Evolutionary conservation across 73 alveolate genomes (phyloP).

Genomic region (Tetrahymena thermophila): DNA sequence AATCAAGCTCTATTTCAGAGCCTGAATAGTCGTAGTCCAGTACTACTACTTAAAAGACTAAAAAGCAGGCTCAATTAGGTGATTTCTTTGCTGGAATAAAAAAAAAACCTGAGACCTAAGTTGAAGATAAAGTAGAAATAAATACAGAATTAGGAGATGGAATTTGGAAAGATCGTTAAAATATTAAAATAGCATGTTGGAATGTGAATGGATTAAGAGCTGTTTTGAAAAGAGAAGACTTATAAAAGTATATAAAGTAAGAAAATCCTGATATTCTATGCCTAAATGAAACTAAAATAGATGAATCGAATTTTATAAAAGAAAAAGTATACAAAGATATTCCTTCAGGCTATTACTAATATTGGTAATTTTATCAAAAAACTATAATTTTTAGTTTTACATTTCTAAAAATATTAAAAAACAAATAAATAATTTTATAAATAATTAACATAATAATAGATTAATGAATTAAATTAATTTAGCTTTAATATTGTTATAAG

Average conservation of each 20-base stretch:
- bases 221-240: slow-evolving; percentile 18
- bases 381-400: background rate
- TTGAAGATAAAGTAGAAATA: background rate
- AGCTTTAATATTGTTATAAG: too few species aligned
- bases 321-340: slow-evolving; percentile 18
- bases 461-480: too few species aligned
- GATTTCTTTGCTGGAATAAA: background rate
- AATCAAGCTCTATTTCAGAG: background rate
- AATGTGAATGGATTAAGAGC: slow-evolving; percentile 71
- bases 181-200: slow-evolving; percentile 48
- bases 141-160: slow-evolving; percentile 37
- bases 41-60: background rate
- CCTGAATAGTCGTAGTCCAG: background rate
- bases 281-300: slow-evolving; percentile 70
- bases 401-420: background rate
- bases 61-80: background rate
- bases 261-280: slow-evolving; percentile 62
- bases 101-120: background rate
- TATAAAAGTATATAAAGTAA: slow-evolving; percentile 28
- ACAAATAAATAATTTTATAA: too few species aligned
- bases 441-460: too few species aligned
- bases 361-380: slow-evolving; percentile 39
- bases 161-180: slow-evolving; percentile 16
- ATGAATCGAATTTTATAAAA: slow-evolving; percentile 36
- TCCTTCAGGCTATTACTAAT: slow-evolving; percentile 36